A percentile compares a stretch with the other conserved stretches of the same genome.
Conservation (phyloP, 805 yeast genomes). For the Saturnispora silvae region DNA sequence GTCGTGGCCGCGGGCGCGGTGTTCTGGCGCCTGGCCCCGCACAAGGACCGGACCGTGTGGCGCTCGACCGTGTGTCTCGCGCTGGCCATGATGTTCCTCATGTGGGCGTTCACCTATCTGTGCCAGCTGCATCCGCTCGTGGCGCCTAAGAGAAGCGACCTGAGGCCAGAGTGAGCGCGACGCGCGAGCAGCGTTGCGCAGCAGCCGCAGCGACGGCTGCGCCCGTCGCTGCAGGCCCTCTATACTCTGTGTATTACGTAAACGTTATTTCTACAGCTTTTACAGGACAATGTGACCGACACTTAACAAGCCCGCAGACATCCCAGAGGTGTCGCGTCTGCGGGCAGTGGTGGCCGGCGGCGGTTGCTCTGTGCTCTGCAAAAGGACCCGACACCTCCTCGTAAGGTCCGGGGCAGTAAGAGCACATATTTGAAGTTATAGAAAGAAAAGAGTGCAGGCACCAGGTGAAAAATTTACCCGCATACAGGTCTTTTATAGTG, state of each 20-base stretch:
- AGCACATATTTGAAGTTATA: slow-evolving; percentile 4
- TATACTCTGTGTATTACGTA: too few relatives aligned
- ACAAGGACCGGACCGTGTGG: slow-evolving; percentile 69
- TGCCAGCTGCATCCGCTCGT: slow-evolving; percentile 86
- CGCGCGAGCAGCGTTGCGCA: neutral
- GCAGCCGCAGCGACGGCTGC: neutral
- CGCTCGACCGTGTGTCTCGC: slow-evolving; percentile 62
- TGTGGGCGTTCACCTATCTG: slow-evolving; percentile 76
- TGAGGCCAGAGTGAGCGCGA: slow-evolving; percentile 61
- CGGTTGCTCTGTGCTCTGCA: neutral
- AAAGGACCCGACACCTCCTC: slow-evolving; percentile 4
- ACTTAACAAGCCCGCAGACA: neutral
- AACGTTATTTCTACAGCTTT: neutral
- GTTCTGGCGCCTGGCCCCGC: slow-evolving; percentile 83
- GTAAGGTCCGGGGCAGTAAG: slow-evolving; percentile 5
- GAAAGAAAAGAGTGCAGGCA: slow-evolving; percentile 1
- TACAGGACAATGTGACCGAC: neutral
- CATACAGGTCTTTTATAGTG: neutral
- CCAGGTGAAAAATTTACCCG: too few relatives aligned
- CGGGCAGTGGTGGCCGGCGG: neutral
- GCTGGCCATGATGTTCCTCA: slow-evolving; percentile 54
- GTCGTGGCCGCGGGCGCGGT: slow-evolving; percentile 49
- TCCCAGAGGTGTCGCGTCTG: neutral
- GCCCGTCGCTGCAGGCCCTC: too few relatives aligned
- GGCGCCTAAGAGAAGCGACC: slow-evolving; percentile 79